Percentiles rank a stretch among this genome's conserved stretches.
Evolutionary conservation across 1,139 yeast genomes (phyloP).

Genomic region (Geotrichum carabidarum): DNA sequence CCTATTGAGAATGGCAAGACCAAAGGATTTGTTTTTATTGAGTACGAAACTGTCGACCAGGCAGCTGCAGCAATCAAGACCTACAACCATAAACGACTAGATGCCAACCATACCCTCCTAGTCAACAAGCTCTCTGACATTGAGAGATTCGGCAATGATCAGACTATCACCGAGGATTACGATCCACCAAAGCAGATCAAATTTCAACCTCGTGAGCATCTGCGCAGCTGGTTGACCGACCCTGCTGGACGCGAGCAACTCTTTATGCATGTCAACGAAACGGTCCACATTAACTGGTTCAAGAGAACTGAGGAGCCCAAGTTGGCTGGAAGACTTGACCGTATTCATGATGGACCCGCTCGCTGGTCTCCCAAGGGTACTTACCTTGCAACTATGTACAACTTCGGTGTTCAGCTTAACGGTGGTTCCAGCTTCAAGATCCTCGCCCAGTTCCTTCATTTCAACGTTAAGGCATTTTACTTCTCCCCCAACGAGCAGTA

Average conservation of each 20-base stretch:
- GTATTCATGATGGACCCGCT: slow-evolving; percentile 83
- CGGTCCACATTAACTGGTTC: slow-evolving; percentile 85
- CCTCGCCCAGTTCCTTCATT: slow-evolving; percentile 77
- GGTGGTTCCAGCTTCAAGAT: slow-evolving; percentile 77
- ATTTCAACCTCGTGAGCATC: slow-evolving; percentile 70
- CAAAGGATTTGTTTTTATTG: slow-evolving; percentile 84
- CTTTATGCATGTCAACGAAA: slow-evolving; percentile 70
- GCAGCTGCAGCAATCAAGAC: slow-evolving; percentile 78
- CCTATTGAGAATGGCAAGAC: slow-evolving; percentile 72
- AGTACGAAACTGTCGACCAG: slow-evolving; percentile 60
- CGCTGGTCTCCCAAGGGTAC: slow-evolving; percentile 95
- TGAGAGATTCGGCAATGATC: slow-evolving; percentile 72
- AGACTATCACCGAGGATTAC: slow-evolving; percentile 58
- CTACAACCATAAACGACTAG: slow-evolving; percentile 84
- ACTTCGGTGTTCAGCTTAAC: slow-evolving; percentile 95
- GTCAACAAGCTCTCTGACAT: slow-evolving; percentile 82
- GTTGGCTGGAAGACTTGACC: slow-evolving; percentile 68
- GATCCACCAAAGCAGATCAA: slow-evolving; percentile 66
- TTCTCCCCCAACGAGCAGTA: slow-evolving; percentile 90
- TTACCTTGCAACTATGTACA: slow-evolving; percentile 79
- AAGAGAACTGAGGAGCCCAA: slow-evolving; percentile 72
- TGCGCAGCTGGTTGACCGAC: slow-evolving; percentile 89
- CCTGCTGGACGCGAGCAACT: slow-evolving; percentile 87
- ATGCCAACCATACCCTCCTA: slow-evolving; percentile 83
- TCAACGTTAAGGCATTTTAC: slow-evolving; percentile 83